Evolutionary conservation across 805 yeast species (phyloP).

Genomic region (Wickerhamomyces hampshirensis): DNA sequence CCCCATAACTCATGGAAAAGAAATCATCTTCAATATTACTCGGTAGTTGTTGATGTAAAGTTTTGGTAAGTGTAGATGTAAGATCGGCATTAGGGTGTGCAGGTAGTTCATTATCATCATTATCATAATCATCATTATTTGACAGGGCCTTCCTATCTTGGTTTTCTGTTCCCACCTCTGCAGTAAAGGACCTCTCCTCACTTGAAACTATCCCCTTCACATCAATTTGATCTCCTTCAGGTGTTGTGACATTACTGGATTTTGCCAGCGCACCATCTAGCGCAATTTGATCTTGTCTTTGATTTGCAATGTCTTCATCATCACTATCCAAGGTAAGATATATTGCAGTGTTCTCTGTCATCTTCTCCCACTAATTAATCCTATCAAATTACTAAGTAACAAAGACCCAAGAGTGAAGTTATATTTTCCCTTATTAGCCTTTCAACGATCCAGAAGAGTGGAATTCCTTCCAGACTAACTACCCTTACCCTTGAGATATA

Average conservation of each 20-base stretch:
- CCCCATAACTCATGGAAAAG: slow-evolving; percentile 18
- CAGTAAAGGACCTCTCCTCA: slow-evolving; percentile 1
- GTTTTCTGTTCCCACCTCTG: not conserved
- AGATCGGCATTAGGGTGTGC: no score
- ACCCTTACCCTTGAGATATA: no score
- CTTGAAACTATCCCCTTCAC: no score
- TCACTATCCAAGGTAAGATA: no score
- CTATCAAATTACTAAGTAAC: no score
- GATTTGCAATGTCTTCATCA: slow-evolving; percentile 10
- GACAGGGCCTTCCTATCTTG: not conserved
- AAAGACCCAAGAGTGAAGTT: not conserved
- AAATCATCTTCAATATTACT: slow-evolving; percentile 23
- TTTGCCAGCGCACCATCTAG: slow-evolving; percentile 20
- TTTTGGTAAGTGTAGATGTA: no score
- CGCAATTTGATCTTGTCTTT: slow-evolving; percentile 21
- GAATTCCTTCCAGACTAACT: no score
- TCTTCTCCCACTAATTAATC: no score
- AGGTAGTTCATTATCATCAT: no score
- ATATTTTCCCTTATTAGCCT: no score
- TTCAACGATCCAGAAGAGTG: no score
- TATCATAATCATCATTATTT: not conserved
- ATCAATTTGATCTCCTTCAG: no score
- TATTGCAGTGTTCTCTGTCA: not conserved
- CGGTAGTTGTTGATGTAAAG: not conserved
- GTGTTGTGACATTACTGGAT: slow-evolving; percentile 24